Base-by-base conservation (phyloP, 2,329 filamentous ascomycete genomes). In the Colletotrichum plurivorum region DNA sequence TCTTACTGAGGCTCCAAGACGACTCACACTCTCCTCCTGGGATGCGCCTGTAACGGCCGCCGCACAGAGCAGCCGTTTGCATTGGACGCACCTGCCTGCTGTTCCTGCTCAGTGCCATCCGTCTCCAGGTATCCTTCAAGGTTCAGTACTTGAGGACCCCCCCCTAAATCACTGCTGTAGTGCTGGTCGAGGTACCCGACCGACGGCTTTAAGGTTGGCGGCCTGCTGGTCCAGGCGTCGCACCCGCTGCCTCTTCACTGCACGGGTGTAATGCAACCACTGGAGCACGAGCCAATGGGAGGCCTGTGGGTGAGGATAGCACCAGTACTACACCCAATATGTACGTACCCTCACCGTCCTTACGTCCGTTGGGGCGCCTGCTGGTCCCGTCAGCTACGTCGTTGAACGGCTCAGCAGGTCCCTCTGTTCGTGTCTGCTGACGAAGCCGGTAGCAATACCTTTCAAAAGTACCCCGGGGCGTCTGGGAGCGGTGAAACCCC, bases 11-110 rank as follows among this genome's bases (percentile, higher is more conserved):
- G 27, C 27, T 8, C 7, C 27, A 31, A 31, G 5, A n/a, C 46
- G 5, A n/a, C 46, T 49, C 46, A 18, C n/a, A n/a, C 48, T 43
- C 52, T 36, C 46, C 15, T 18, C 48, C 46, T 36, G 36, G 48
- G 31, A 52, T 53, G 58, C 22, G 25, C 59, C 49, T 39, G 48
- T 36, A 62, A 62, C 48, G 49, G 27, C n/a, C 15, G 41, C 46
- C 60, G 51, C 64, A 67, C 64, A 62, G 64, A 48, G 51, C 65
- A 67, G 31, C 52, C 10, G 65, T 25, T 67, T 63, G 59, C 53
- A 53, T n/a, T 36, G 41, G 60, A 63, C 60, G 65, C 65, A 66
- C 66, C 16, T 60, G 62, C 66, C 62, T 51, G 22, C 55, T 8
- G 66, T 69, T 69, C 65, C 49, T 39, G 27, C 41, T 39, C 45